Conservation (phyloP, 1,284 basidiomycete species). For the Ceratobasidium sp. region DNA sequence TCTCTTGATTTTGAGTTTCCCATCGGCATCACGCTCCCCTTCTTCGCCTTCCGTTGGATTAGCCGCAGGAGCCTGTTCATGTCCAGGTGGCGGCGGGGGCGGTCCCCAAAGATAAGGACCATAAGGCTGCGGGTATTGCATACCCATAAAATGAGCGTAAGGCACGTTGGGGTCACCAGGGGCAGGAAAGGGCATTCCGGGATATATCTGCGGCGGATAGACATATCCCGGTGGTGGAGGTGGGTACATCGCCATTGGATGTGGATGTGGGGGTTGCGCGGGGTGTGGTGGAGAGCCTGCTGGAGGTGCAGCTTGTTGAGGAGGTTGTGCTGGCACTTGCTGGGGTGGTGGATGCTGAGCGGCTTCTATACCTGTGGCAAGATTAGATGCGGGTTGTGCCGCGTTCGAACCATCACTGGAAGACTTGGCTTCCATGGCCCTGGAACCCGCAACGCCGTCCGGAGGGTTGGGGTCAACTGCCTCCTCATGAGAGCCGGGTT, state of each 20-base stretch:
- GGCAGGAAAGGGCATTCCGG: constrained; percentile 33
- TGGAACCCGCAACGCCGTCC: background rate
- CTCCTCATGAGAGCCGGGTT: constrained; percentile 2
- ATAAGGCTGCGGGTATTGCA: constrained; percentile 40
- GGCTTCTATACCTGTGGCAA: background rate
- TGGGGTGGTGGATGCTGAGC: constrained; percentile 2
- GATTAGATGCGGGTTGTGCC: background rate
- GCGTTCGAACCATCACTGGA: background rate
- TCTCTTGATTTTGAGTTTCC: constrained; percentile 51
- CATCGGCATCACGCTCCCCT: constrained; percentile 30
- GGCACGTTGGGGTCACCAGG: constrained; percentile 28
- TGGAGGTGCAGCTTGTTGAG: constrained; percentile 17
- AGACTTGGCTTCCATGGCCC: background rate
- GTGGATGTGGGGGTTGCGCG: constrained; percentile 22
- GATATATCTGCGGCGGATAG: constrained; percentile 32
- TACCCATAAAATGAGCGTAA: constrained; percentile 33
- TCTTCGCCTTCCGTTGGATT: constrained; percentile 18
- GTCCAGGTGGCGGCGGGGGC: constrained; percentile 33
- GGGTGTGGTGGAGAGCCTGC: constrained; percentile 20
- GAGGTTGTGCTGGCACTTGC: background rate
- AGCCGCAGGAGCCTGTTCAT: constrained; percentile 12
- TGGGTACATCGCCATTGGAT: constrained; percentile 38
- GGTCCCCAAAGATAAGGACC: constrained; percentile 36
- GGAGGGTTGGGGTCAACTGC: background rate
- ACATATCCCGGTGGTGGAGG: constrained; percentile 31